These are phyloP conservation scores for Phialocephala subalpina DNA, from an alignment of 2,329 filamentous ascomycete genomes.

Conservation along the genomic window DNA sequence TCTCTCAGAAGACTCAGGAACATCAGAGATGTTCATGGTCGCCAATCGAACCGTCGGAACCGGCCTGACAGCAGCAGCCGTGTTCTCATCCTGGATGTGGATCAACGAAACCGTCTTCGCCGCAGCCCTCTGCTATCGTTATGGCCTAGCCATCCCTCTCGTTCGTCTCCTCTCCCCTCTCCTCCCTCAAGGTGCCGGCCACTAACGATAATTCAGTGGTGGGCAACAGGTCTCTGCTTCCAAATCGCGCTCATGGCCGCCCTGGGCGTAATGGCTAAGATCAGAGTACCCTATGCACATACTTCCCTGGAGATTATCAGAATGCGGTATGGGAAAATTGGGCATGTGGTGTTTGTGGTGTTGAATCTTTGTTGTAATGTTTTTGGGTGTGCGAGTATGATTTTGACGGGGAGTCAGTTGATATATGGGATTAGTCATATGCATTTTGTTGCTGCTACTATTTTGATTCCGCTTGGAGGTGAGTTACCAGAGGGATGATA, in stretches of 20 bases:
- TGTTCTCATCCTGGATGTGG: constrained; percentile 22
- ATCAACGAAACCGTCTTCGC: constrained; percentile 3
- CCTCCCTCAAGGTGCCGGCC: no score
- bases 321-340: neutral
- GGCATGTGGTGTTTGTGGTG: neutral
- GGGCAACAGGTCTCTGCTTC: neutral
- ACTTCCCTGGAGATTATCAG: neutral
- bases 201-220: neutral
- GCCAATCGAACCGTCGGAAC: constrained; percentile 34
- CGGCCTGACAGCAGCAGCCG: constrained; percentile 30
- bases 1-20: constrained; percentile 52
- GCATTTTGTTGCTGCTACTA: neutral
- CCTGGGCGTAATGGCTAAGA: neutral
- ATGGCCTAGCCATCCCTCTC: neutral
- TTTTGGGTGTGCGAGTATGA: neutral
- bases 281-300: neutral
- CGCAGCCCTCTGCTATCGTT: neutral
- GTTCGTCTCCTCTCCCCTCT: neutral
- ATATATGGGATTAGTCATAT: neutral
- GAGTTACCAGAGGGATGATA: constrained; percentile 7
- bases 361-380: neutral
- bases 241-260: constrained; percentile 1
- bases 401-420: neutral
- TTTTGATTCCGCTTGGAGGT: neutral
- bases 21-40: constrained; percentile 47